phyloP scores from a whole-genome alignment of 2,329 filamentous ascomycete species.

The Pseudogymnoascus sp. region DNA sequence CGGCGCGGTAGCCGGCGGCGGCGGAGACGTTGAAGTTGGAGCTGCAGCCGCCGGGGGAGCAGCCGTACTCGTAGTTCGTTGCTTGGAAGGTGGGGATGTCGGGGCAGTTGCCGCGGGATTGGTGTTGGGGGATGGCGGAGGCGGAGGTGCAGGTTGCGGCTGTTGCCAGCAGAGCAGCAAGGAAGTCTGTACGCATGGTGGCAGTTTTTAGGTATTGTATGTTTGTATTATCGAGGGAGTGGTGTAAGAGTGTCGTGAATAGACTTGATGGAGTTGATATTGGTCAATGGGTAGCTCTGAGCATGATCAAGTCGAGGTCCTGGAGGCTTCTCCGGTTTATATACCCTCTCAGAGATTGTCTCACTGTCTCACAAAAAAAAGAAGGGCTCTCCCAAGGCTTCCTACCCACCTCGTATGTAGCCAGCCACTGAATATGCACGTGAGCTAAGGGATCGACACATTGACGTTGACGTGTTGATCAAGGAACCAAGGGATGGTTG shows the following conservation, averaged over 20 bases:
- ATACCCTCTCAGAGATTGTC: neutral
- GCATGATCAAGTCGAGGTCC: neutral
- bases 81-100: neutral
- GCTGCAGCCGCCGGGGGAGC: conserved; percentile 23
- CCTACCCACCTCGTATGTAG: neutral
- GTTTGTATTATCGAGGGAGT: too few relatives aligned
- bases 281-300: neutral
- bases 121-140: neutral
- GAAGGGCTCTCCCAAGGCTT: neutral
- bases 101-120: neutral
- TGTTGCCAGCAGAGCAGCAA: neutral
- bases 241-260: neutral
- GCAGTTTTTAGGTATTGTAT: neutral
- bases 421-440: neutral
- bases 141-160: neutral
- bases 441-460: neutral
- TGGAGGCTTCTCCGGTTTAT: neutral
- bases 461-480: conserved; percentile 4
- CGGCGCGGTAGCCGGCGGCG: conserved; percentile 17
- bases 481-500: neutral
- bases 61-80: conserved; percentile 14
- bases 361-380: neutral
- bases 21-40: conserved; percentile 21
- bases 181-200: neutral
- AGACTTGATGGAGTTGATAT: neutral